phyloP scores from a whole-genome alignment of 2,329 filamentous ascomycete species.

The Neopestalotiopsis sp. region DNA sequence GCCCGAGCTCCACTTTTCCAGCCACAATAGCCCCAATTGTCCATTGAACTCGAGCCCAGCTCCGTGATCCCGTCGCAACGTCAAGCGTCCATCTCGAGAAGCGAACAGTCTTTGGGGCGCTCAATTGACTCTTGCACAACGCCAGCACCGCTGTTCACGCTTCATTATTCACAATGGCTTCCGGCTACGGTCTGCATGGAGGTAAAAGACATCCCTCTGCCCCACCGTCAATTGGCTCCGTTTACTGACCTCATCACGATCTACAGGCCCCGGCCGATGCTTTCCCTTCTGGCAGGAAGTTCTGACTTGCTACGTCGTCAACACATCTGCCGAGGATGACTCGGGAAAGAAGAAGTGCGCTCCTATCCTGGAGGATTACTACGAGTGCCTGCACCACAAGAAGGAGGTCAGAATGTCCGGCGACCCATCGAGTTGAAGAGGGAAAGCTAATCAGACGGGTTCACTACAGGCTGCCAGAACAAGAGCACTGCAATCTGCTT shows the following conservation, averaged over 20 bases:
- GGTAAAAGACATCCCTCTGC: slow-evolving; percentile 57
- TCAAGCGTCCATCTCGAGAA: slow-evolving; percentile 20
- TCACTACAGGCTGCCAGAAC: slow-evolving; percentile 74
- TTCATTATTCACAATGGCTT: slow-evolving; percentile 64
- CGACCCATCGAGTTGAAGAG: neutral
- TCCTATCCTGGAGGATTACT: slow-evolving; percentile 91
- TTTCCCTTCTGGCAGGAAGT: slow-evolving; percentile 99
- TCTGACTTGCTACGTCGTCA: slow-evolving; percentile 96
- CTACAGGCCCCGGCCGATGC: slow-evolving; percentile 74
- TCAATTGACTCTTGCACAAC: slow-evolving; percentile 19
- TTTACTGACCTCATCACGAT: slow-evolving; percentile 26
- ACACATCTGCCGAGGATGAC: slow-evolving; percentile 79
- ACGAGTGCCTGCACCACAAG: slow-evolving; percentile 97
- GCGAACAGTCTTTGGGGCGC: slow-evolving; percentile 15
- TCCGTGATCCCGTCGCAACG: slow-evolving; percentile 22
- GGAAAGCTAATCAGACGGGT: slow-evolving; percentile 17
- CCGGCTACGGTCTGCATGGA: slow-evolving; percentile 81
- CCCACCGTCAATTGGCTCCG: slow-evolving; percentile 21
- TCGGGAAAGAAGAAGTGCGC: slow-evolving; percentile 87
- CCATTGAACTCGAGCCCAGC: slow-evolving; percentile 18
- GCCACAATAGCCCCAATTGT: slow-evolving; percentile 11
- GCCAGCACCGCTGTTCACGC: slow-evolving; percentile 12
- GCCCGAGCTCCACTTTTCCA: slow-evolving; percentile 14
- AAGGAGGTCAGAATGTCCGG: slow-evolving; percentile 77
- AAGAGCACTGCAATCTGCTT: slow-evolving; percentile 80